phyloP scores from a whole-genome alignment of 164 flowering plant species.

The Berberis thunbergii region DNA sequence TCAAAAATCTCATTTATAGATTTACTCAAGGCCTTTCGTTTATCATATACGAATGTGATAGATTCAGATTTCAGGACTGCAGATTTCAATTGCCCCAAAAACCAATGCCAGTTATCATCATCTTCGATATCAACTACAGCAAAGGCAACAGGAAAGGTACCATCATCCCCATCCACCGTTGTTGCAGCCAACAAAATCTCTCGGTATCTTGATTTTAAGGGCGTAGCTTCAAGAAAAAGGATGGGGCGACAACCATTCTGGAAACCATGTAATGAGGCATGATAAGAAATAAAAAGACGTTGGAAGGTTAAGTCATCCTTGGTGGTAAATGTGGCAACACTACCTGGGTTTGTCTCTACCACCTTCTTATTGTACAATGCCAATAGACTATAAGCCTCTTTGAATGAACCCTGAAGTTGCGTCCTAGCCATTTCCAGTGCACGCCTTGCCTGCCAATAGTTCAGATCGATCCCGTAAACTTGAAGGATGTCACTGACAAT shows the following conservation, averaged over 20 bases:
- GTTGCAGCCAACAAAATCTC: conserved; percentile 45
- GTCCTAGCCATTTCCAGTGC: conserved; percentile 35
- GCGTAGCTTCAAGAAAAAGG: conserved; percentile 32
- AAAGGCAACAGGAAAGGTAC: conserved; percentile 50
- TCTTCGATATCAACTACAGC: conserved; percentile 46
- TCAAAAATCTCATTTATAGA: not conserved
- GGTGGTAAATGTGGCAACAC: conserved; percentile 23
- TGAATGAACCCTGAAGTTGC: conserved; percentile 36
- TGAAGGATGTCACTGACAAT: conserved; percentile 28
- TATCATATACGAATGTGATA: conserved; percentile 51
- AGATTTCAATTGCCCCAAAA: conserved; percentile 38
- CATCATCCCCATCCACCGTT: conserved; percentile 55
- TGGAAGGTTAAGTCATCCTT: conserved; percentile 31
- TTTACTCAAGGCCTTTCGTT: conserved; percentile 31
- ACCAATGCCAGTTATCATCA: conserved; percentile 55
- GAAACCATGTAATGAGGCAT: conserved; percentile 36
- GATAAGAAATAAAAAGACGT: conserved; percentile 31
- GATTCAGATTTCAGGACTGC: conserved; percentile 23
- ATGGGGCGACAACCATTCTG: conserved; percentile 45
- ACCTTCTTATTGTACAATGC: conserved; percentile 43
- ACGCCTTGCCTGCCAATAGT: conserved; percentile 38
- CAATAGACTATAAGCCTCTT: conserved; percentile 35
- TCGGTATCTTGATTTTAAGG: conserved; percentile 41
- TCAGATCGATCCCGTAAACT: conserved; percentile 40
- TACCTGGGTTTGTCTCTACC: conserved; percentile 45